These are phyloP conservation scores for Xylaria venustula DNA, from an alignment of 495 filamentous ascomycete species.

Conservation along the genomic window DNA sequence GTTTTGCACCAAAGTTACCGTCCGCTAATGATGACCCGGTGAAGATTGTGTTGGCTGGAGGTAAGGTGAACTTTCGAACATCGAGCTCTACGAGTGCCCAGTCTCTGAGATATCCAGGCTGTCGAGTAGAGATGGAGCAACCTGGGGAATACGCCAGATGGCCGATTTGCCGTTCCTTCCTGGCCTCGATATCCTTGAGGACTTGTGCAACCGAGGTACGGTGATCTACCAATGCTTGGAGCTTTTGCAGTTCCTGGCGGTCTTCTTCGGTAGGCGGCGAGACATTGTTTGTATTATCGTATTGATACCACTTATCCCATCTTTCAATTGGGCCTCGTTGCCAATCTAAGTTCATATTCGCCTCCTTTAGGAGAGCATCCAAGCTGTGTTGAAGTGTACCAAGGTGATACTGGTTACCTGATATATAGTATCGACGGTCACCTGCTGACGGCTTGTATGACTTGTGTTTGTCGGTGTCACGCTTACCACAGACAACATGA, in stretches of 20 bases:
- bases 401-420: neutral
- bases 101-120: neutral
- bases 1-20: neutral
- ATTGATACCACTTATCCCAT: neutral
- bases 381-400: neutral
- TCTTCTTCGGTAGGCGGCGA: neutral
- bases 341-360: neutral
- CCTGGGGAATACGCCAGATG: slow-evolving; percentile 2
- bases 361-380: neutral
- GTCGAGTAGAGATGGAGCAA: neutral
- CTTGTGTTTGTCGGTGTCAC: neutral
- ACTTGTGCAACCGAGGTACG: neutral
- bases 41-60: slow-evolving; percentile 1
- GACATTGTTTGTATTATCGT: neutral
- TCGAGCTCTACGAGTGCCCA: slow-evolving; percentile 9
- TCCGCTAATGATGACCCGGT: neutral
- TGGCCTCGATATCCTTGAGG: neutral
- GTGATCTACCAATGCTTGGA: neutral
- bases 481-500: neutral
- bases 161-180: neutral
- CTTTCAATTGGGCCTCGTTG: neutral
- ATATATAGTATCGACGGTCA: neutral
- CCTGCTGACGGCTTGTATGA: neutral
- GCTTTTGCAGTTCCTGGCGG: neutral
- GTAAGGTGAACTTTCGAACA: neutral